Percentiles rank a stretch among this genome's conserved stretches.
Conservation (phyloP, 257 asterid genomes). For the Solanum lignicaule region DNA sequence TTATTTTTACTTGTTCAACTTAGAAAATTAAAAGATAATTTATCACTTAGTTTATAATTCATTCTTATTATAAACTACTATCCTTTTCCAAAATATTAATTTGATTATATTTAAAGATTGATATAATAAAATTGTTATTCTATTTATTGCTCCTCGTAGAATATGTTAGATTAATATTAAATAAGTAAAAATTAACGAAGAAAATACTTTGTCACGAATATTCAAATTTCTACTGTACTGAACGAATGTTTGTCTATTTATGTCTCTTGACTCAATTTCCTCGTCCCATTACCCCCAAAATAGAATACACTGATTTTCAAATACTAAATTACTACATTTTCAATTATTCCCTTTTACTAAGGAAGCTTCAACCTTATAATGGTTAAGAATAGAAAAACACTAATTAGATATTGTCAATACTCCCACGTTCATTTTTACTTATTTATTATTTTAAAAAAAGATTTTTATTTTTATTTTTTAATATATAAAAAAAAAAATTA, state of each 20-base stretch:
- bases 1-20: background rate
- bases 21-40: background rate
- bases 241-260: background rate
- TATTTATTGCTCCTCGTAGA: too few relatives aligned
- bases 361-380: background rate
- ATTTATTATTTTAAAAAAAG: too few relatives aligned
- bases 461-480: too few relatives aligned
- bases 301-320: background rate
- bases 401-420: too few relatives aligned
- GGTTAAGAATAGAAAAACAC: background rate
- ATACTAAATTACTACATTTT: background rate
- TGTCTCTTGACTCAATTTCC: background rate
- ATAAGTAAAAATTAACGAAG: too few relatives aligned
- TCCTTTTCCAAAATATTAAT: background rate
- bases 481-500: too few relatives aligned
- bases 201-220: too few relatives aligned
- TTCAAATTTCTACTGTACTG: background rate
- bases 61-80: too few relatives aligned
- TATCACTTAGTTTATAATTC: background rate
- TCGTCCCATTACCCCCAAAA: background rate
- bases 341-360: too few relatives aligned
- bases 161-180: too few relatives aligned
- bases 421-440: too few relatives aligned
- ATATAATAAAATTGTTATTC: too few relatives aligned
- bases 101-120: background rate